phyloP scores from a whole-genome alignment of 805 yeast genomes.

The Clavispora asparagi region DNA sequence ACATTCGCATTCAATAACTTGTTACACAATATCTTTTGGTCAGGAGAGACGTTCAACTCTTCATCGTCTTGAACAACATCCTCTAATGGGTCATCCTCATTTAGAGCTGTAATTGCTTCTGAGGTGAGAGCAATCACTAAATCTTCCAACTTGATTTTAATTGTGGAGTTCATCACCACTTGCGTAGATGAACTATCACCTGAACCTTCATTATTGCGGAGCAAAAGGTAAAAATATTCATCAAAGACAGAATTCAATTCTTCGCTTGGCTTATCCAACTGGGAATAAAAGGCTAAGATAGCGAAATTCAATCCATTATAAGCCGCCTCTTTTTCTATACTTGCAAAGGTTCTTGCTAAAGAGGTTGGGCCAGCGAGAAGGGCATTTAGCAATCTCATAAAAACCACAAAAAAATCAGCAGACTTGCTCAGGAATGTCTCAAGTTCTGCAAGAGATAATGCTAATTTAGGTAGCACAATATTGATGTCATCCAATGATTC shows the following conservation, averaged over 20 bases:
- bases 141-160: slow-evolving; percentile 21
- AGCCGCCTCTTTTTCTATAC: slow-evolving; percentile 13
- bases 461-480: slow-evolving; percentile 17
- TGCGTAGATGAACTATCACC: not conserved
- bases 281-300: slow-evolving; percentile 19
- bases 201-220: slow-evolving; percentile 6
- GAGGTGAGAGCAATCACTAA: slow-evolving; percentile 14
- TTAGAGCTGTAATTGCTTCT: slow-evolving; percentile 6
- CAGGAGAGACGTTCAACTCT: slow-evolving; percentile 7
- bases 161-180: slow-evolving; percentile 2
- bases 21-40: slow-evolving; percentile 14
- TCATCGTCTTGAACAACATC: slow-evolving; percentile 9
- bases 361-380: slow-evolving; percentile 15
- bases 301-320: slow-evolving; percentile 23
- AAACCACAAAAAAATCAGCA: slow-evolving; percentile 13
- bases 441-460: slow-evolving; percentile 20
- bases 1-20: slow-evolving; percentile 10
- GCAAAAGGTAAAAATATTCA: slow-evolving; percentile 8
- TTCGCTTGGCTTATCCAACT: slow-evolving; percentile 4
- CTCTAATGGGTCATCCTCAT: slow-evolving; percentile 5
- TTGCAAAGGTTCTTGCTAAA: not conserved
- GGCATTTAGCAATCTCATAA: slow-evolving; percentile 23
- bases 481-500: slow-evolving; percentile 11
- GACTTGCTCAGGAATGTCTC: slow-evolving; percentile 20
- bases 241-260: slow-evolving; percentile 8